These are phyloP conservation scores for Sordariomycetes sp. DNA, from an alignment of 2,329 filamentous ascomycete species.

Conservation along the genomic window DNA sequence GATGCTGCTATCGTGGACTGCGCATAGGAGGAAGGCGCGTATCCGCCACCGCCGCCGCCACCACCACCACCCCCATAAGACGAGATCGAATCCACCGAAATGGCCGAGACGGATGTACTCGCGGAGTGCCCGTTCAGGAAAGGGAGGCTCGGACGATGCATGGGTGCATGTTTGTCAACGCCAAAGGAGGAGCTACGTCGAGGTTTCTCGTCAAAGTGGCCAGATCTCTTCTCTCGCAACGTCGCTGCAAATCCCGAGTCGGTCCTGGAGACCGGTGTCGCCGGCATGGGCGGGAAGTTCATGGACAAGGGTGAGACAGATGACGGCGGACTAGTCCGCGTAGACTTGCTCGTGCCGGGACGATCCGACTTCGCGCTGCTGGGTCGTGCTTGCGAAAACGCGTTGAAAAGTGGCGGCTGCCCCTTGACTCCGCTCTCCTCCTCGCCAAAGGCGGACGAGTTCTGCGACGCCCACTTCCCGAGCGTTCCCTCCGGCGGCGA, in stretches of 20 bases:
- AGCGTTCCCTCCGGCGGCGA: slow-evolving; percentile 61
- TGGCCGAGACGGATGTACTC: slow-evolving; percentile 47
- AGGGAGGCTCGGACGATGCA: slow-evolving; percentile 61
- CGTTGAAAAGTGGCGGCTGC: slow-evolving; percentile 73
- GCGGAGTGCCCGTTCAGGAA: slow-evolving; percentile 58
- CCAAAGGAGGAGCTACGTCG: slow-evolving; percentile 90
- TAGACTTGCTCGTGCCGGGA: slow-evolving; percentile 63
- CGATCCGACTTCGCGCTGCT: slow-evolving; percentile 60
- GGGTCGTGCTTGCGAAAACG: slow-evolving; percentile 67
- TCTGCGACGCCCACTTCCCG: slow-evolving; percentile 79
- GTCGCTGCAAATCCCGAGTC: slow-evolving; percentile 88
- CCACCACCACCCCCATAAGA: slow-evolving; percentile 52
- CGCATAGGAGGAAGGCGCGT: slow-evolving; percentile 75
- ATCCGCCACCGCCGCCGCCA: slow-evolving; percentile 52
- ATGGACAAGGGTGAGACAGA: slow-evolving; percentile 68
- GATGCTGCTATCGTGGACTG: slow-evolving; percentile 79
- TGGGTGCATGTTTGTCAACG: slow-evolving; percentile 57
- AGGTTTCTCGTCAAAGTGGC: slow-evolving; percentile 75
- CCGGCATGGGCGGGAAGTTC: slow-evolving; percentile 65
- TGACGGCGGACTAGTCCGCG: slow-evolving; percentile 48
- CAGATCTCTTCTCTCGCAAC: slow-evolving; percentile 86
- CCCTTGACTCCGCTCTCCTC: slow-evolving; percentile 33
- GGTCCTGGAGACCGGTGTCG: slow-evolving; percentile 73
- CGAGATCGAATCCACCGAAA: slow-evolving; percentile 54
- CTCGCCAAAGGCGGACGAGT: slow-evolving; percentile 77